Base-by-base conservation (phyloP, 805 yeast species). In the Hanseniaspora thailandica region DNA sequence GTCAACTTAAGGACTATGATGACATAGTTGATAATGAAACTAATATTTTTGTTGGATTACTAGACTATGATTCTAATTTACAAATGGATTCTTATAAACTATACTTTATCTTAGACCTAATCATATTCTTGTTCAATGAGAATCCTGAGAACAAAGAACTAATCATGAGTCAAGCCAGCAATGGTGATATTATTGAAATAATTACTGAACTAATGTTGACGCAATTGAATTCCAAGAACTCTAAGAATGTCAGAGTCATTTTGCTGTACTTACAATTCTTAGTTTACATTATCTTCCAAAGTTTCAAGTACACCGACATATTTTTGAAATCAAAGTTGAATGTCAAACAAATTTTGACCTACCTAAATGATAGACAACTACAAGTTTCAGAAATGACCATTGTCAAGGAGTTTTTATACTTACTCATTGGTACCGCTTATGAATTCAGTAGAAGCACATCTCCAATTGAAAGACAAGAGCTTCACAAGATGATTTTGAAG, bases 51-150 rank as follows among this genome's bases (percentile, higher is more conserved):
- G 70, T 79, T 25, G 76, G 84, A 0, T 66, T 93, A 6, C 74
- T 87, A 58, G 90, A 84, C 57, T 86, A 84, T 60, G 90, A 89
- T 58, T 77, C 81, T 2, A 83, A 80, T 20, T 64, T 74, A 46
- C 77, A 81, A 52, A 67, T 89, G 33, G 90, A 93, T 59, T 97
- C 99, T 0, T 93, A 88, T 63, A 79, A 81, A 60, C 67, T 80
- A 1, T 93, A 95, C 93, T 89, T 90, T 67, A 79, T 96, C 0
- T 71, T 84, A 2, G 75, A 80, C 4, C 69, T 86, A 4, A 63
- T 90, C 22, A 71, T 84, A 41, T 77, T 76, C 52, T 63, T 88
- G 2, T 75, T 88, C 56, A 51, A 59, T 20, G 63, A 61, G 5
- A 57, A 60, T 30, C 77, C 76, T 52, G 82, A 76, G 36, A 69